phyloP scores from a whole-genome alignment of 2,329 filamentous ascomycete genomes.

The Raffaelea arxii region DNA sequence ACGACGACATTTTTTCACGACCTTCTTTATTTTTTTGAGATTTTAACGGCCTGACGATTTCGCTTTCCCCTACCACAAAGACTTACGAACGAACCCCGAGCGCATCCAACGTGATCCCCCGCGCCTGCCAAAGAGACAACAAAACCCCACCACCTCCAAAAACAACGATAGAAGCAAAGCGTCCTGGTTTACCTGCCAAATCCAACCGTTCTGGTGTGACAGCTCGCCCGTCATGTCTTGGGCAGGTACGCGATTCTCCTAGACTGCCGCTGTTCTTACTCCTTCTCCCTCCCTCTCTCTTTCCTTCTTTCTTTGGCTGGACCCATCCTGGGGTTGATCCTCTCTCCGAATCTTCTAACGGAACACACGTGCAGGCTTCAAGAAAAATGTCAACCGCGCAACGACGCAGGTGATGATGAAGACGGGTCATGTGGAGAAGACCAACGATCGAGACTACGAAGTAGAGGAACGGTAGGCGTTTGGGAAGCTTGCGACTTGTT shows the following conservation, averaged over 20 bases:
- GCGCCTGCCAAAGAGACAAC: no score
- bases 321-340: not conserved
- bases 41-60: no score
- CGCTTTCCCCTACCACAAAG: no score
- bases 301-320: not conserved
- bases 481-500: not conserved
- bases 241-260: slow-evolving; percentile 35
- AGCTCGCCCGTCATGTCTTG: slow-evolving; percentile 31
- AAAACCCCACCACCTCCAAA: no score
- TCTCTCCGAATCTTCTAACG: no score
- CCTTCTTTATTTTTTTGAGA: no score
- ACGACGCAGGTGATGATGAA: slow-evolving; percentile 99
- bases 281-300: not conserved
- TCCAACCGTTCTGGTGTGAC: not conserved
- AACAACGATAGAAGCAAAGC: no score
- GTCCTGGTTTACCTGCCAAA: no score
- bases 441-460: slow-evolving; percentile 96
- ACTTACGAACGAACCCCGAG: no score
- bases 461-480: slow-evolving; percentile 71
- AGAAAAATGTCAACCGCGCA: slow-evolving; percentile 96
- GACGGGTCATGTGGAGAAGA: slow-evolving; percentile 96
- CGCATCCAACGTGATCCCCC: no score
- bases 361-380: slow-evolving; percentile 61
- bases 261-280: not conserved
- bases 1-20: no score